Evolutionary conservation across 2,329 filamentous ascomycete genomes (phyloP).

Genomic region (Furcasterigmium sp.): DNA sequence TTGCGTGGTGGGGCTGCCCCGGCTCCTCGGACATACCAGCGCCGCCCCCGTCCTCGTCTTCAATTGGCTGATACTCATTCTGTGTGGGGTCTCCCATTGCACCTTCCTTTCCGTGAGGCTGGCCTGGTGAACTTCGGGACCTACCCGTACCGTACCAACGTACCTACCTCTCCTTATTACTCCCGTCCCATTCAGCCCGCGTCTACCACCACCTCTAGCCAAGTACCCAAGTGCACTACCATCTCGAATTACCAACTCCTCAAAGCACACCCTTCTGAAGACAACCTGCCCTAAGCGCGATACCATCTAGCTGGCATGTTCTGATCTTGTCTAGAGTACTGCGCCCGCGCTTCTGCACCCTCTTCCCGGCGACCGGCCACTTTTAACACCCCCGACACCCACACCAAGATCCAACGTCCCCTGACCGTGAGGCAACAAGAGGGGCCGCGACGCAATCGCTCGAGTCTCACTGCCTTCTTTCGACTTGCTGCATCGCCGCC

Average conservation of each 20-base stretch:
- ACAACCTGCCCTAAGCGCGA: neutral
- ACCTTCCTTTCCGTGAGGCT: neutral
- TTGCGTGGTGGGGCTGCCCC: conserved; percentile 1
- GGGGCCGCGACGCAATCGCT: too few species aligned
- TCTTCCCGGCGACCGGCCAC: neutral
- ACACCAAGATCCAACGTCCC: neutral
- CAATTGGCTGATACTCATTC: neutral
- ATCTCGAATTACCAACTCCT: neutral
- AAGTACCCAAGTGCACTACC: too few species aligned
- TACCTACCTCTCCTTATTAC: neutral
- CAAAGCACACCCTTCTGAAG: neutral
- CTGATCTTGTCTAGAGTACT: neutral
- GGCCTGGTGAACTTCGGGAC: neutral
- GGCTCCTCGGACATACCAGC: neutral
- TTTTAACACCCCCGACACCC: neutral
- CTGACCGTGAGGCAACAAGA: too few species aligned
- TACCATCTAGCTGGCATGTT: conserved; percentile 1
- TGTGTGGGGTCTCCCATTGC: neutral
- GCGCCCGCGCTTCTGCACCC: too few species aligned
- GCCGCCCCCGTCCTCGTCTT: neutral
- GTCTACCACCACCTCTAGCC: too few species aligned
- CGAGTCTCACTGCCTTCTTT: too few species aligned
- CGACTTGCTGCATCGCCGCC: too few species aligned
- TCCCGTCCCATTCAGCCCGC: too few species aligned
- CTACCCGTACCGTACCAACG: neutral